Base-by-base conservation (phyloP, 1,139 yeast genomes). In the Blastobotrys petasosporus region DNA sequence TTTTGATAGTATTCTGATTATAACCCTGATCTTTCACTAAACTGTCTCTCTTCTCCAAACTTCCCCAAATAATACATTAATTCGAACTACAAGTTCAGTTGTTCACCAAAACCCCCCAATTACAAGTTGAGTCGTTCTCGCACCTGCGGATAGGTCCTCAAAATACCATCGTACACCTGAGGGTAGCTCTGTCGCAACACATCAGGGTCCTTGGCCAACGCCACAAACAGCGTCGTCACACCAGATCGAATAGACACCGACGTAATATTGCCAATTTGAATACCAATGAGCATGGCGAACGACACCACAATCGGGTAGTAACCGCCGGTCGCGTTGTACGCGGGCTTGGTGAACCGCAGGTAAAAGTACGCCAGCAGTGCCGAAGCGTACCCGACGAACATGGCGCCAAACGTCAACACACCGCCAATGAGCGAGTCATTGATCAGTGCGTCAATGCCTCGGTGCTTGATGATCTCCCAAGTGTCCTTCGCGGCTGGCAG, bases 191-290 rank as follows among this genome's bases (percentile, higher is more conserved):
- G 76, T 58, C 79, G 80, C 72, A 83, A 82, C 5, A 87, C 81
- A 56, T 87, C 94, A 0, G 97, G 96, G 57, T 88, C 95, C 57
- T 81, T 80, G 10, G 94, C 92, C 61, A 86, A 72, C 1, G 95
- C 92, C 41, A 88, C 82, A 65, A 88, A 88, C 63, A 90, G 82
- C 0, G 96, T 84, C 3, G 94, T 79, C 1, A 84, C 78, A 11
- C 97, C 97, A 1, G 90, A 80, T 51, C 79, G 80, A 50, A 88
- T 79, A 1, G 87, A 84, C 17, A 84, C 80, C 50, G 82, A 77
- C 17, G 88, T 71, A 51, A 87, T 74, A 55, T 85, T 79, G 47
- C 85, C 76, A 48, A 90, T 77, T 66, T 90, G 96, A 36, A 85
- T 70, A 0, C 92, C 77, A 50, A 90, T 79, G 41, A 87, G 69